These are phyloP conservation scores for Saturnispora besseyi DNA, from an alignment of 805 yeast species.

Conservation along the genomic window DNA sequence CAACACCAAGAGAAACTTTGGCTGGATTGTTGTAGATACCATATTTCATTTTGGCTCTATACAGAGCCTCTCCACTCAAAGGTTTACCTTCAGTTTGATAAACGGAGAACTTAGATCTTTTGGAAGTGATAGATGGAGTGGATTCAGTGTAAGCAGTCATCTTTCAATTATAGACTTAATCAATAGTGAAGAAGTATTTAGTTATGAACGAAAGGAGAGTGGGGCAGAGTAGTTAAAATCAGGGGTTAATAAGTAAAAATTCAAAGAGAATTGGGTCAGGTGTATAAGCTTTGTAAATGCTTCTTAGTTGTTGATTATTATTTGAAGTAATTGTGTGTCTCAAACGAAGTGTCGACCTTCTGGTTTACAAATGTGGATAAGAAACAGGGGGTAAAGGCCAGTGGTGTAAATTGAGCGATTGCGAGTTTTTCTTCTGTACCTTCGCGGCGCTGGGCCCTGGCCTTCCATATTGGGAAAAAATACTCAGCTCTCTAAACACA, in stretches of 20 bases:
- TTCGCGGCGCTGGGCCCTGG: neutral
- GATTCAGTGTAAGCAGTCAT: slow-evolving; percentile 25
- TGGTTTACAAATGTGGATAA: neutral
- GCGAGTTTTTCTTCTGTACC: neutral
- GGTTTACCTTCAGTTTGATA: slow-evolving; percentile 68
- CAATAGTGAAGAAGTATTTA: neutral
- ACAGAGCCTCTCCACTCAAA: slow-evolving; percentile 63
- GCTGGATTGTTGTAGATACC: slow-evolving; percentile 53
- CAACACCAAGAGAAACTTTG: slow-evolving; percentile 49
- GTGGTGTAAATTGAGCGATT: neutral
- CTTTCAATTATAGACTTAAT: neutral
- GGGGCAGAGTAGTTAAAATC: neutral
- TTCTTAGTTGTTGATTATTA: neutral
- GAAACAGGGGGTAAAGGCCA: neutral
- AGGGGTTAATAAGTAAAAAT: neutral
- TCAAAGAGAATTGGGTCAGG: neutral
- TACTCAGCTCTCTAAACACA: neutral
- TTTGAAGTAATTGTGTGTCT: neutral
- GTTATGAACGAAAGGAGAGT: neutral
- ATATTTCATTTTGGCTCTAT: slow-evolving; percentile 62
- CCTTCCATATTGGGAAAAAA: neutral
- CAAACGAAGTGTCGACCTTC: neutral
- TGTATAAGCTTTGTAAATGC: neutral
- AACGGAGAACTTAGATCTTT: slow-evolving; percentile 31
- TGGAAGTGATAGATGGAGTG: slow-evolving; percentile 24